Base-by-base conservation (phyloP, 2,329 filamentous ascomycete species). In the Trichoderma atroviride region DNA sequence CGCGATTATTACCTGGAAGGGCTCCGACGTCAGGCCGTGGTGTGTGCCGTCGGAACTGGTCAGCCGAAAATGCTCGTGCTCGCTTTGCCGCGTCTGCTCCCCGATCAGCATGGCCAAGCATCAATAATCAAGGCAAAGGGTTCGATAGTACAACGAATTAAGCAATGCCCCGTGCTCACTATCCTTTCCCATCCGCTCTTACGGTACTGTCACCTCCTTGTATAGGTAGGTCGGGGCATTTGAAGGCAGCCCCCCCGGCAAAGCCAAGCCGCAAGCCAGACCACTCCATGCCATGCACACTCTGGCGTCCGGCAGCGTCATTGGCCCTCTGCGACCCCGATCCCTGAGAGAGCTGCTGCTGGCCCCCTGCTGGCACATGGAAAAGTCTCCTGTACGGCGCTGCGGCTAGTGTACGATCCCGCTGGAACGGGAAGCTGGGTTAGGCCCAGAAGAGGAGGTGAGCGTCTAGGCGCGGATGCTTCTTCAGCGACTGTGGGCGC, bases 361-460 rank as follows among this genome's bases (percentile, higher is more conserved):
- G 40, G 29, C 59, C 59, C 37, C 55, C 43, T 68, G 68, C 47
- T 70, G 55, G 68, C 68, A 67, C 68, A 70, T 70, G 68, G 68
- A 50, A 40, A 66, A 66, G 50, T 50, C 62, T 61, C 60, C 68
- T 58, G 33, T 58, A 40, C 27, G 22, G n/a, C 35, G 64, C 31
- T 40, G 37, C 55, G 37, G 50, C 69, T 70, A 63, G 65, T 58
- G 69, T 66, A 63, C 57, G 69, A 68, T 70, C 65, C 69, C 64
- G 59, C 69, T 62, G 59, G 66, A 69, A 70, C 52, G 66, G 69
- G 69, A 70, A 70, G 67, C 66, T 70, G 59, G 56, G 61, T 55
- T 59, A 59, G 40, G 61, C 55, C 43, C 9, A 47, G 68, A 64
- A 43, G 47, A 65, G 69, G 22, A 60, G 63, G 69, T 58, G 63